Base-by-base conservation (phyloP, 2,329 filamentous ascomycete genomes). In the Scytalidium lignicola region DNA sequence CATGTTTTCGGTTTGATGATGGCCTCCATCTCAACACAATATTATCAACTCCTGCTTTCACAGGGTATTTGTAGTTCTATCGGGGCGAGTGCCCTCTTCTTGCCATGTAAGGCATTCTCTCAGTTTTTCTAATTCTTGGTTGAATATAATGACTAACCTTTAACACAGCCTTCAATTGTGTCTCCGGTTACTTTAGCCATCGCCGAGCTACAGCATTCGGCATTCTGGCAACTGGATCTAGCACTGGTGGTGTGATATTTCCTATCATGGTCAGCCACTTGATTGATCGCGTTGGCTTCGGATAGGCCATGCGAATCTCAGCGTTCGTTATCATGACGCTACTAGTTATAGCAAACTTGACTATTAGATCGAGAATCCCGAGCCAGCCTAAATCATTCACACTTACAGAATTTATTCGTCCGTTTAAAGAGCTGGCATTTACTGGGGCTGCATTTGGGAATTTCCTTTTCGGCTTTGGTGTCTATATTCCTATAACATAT, bases 261-360 rank as follows among this genome's bases (percentile, higher is more conserved):
- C 80, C 80, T 0, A 79, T 83, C 55, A 79, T 83, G 72, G 70
- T 82, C 17, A 65, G 71, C 1, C 70, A 70, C 21, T 61, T 83
- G 23, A 74, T 83, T 39, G 65, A 65, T 0, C 22, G 68, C 29
- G 65, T 79, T 44, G 74, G 77, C 37, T 76, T 79, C 57, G 60
- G 66, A 44, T 83, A 77, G 80, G 63, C 75, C 1, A 77, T 82
- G 67, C 71, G 79, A 2, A 74, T 72, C 48, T 69, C 68, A 18
- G 70, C 73, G 2, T 81, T 83, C 53, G 52, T 82, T 17, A 74
- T 83, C 40, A 65, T 83, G 2, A 68, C 58, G 3, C 65, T 82
- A 47, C 65, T 79, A 45, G 58, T 68, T 44, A 64, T 80, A 45
- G 69, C 73, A 29, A 73, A 72, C 51, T 44, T 78, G 6, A 76